Conservation (phyloP, 441 rosid species). For the Kokia cookei region DNA sequence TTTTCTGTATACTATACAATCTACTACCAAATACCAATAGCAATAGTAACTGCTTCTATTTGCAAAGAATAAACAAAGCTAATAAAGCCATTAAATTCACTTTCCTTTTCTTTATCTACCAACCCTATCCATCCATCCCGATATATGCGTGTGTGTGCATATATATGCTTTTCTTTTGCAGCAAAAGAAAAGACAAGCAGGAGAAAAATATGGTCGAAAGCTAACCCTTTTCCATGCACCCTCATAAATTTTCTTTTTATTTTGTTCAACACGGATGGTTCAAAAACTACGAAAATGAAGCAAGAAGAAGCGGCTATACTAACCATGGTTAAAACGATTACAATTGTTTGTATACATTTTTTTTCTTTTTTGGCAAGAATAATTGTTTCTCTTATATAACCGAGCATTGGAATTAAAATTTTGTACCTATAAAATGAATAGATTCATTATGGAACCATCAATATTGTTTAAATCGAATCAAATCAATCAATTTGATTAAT, state of each 20-base stretch:
- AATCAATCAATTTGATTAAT: too few species aligned
- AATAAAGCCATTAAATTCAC: slow-evolving; percentile 9
- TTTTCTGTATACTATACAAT: neutral
- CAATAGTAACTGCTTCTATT: neutral
- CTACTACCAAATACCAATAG: neutral
- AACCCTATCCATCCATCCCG: neutral
- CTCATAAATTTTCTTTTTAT: neutral
- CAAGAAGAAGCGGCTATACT: neutral
- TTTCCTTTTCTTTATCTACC: slow-evolving; percentile 2
- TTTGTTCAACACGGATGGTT: neutral
- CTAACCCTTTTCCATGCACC: neutral
- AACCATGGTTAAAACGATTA: neutral
- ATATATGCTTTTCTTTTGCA: slow-evolving; percentile 5
- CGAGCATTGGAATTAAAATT: too few species aligned
- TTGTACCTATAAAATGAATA: too few species aligned
- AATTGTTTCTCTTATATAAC: too few species aligned
- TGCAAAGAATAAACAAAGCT: slow-evolving; percentile 1
- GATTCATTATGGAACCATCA: too few species aligned
- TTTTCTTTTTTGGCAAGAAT: too few species aligned
- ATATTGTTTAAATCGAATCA: too few species aligned
- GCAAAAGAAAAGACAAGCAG: neutral
- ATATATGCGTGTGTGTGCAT: neutral
- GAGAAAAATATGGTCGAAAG: neutral
- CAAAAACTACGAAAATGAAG: neutral
- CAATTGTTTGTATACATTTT: neutral